Base-by-base conservation (phyloP, 768 basidiomycete genomes). In the Russula olivacea region DNA sequence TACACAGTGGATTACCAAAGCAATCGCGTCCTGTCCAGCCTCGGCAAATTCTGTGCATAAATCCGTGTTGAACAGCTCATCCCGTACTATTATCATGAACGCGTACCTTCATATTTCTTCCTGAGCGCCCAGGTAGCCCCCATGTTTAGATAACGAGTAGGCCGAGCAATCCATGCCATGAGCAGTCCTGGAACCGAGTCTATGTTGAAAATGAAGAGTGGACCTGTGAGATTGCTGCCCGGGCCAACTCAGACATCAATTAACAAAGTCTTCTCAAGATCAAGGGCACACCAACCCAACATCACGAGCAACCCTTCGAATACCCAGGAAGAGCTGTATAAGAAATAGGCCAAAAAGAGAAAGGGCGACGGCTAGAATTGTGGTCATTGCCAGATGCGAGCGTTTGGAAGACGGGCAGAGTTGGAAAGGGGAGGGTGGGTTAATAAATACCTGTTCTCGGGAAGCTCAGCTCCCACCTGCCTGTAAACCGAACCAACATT, bases 21-120 rank as follows among this genome's bases (percentile, higher is more conserved):
- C 8, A 28, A 38, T 6, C 2, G 49, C 60, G 36, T 67, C 64
- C 48, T 41, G 50, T 49, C 66, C 66, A 21, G 51, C 56, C 5
- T 34, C 9, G 12, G 19, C 47, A 23, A 67, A 65, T 52, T 67
- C 34, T 45, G 7, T 9, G 45, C 21, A 10, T 15, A 36, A 4
- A 8, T 6, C 11, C 14, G 15, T 12, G 25, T 21, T 15, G 17
- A 4, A 36, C 12, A 21, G 14, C 12, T n/a, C 34, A 5, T n/a
- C 71, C 28, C 7, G 19, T 12, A n/a, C 34, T 49, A 4, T 1
- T 15, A 3, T 4, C 12, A 12, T 5, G 23, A 28, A 15, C 7
- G 3, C 55, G 2, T 58, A 63, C 61, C 56, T 58, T 52, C 41
- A 47, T 63, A 30, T 25, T 52, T 50, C 43, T 2, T 19, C 2